Conservation (phyloP, 2,329 filamentous ascomycete genomes). For the Colletotrichum agaves region DNA sequence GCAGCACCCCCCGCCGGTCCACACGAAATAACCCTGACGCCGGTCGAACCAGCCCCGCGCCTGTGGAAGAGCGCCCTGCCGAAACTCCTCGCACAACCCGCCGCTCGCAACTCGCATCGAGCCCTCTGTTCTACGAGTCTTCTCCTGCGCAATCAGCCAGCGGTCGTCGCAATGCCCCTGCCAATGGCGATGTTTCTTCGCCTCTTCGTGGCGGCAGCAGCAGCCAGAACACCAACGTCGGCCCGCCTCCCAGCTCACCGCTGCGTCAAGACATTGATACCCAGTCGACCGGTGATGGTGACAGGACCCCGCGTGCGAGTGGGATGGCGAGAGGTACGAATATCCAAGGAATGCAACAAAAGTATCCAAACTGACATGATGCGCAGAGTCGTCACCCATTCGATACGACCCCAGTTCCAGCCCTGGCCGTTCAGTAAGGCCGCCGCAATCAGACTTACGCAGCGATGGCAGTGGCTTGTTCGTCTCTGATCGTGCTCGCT, state of each 20-base stretch:
- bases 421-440: conserved; percentile 72
- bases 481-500: conserved; percentile 70
- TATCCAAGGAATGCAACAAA: conserved; percentile 2
- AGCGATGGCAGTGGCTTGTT: conserved; percentile 91
- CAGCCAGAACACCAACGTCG: conserved; percentile 61
- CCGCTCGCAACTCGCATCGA: conserved; percentile 72
- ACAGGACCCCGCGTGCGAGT: conserved; percentile 77
- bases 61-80: conserved; percentile 33
- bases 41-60: conserved; percentile 60
- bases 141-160: conserved; percentile 49
- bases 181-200: conserved; percentile 58
- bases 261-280: conserved; percentile 68
- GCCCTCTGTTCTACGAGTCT: conserved; percentile 81
- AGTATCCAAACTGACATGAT: not conserved
- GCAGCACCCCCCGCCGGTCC: conserved; percentile 49
- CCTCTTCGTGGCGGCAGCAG: conserved; percentile 68
- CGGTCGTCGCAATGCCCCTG: conserved; percentile 44
- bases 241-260: conserved; percentile 65
- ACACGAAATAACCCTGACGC: conserved; percentile 40
- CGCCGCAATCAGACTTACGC: conserved; percentile 75
- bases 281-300: conserved; percentile 63
- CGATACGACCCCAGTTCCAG: conserved; percentile 92
- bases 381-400: conserved; percentile 88
- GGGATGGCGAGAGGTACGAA: conserved; percentile 70
- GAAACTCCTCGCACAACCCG: conserved; percentile 59